A percentile compares a stretch with the other conserved stretches of the same genome.
These are phyloP conservation scores for Herpetospermum pedunculosum DNA, from an alignment of 306 rosid species.

Conservation along the genomic window DNA sequence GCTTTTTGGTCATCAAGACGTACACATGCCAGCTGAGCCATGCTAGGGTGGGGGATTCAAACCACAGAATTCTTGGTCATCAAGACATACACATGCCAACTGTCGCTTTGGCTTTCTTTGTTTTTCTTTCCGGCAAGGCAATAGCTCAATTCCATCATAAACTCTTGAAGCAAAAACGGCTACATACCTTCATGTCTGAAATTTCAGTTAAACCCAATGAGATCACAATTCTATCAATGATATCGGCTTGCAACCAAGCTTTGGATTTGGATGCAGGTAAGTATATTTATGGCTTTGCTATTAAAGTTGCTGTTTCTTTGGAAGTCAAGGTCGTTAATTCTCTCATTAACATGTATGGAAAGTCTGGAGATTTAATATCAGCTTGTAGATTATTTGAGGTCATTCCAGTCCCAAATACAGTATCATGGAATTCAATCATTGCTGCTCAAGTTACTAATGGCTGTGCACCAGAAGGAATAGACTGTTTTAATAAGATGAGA, in stretches of 20 bases:
- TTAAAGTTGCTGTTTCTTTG: constrained; percentile 38
- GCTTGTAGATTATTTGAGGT: constrained; percentile 42
- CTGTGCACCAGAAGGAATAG: constrained; percentile 26
- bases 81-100: too few species aligned
- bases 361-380: constrained; percentile 29
- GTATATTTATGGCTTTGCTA: constrained; percentile 43
- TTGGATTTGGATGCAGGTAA: constrained; percentile 29
- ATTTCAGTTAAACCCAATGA: constrained; percentile 31
- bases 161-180: too few species aligned
- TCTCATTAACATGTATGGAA: constrained; percentile 60
- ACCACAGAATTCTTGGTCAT: too few species aligned
- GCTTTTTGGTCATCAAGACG: too few species aligned
- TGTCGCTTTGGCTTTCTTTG: too few species aligned
- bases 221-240: constrained; percentile 36
- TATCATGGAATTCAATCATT: constrained; percentile 66
- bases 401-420: constrained; percentile 27
- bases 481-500: constrained; percentile 43
- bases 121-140: too few species aligned
- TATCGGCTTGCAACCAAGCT: constrained; percentile 46
- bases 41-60: too few species aligned
- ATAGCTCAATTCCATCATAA: too few species aligned
- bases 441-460: constrained; percentile 34
- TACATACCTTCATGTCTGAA: constrained; percentile 33
- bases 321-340: constrained; percentile 50
- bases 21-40: too few species aligned